Evolutionary conservation across 495 filamentous ascomycete species (phyloP).

Genomic region (Amniculicola lignicola): DNA sequence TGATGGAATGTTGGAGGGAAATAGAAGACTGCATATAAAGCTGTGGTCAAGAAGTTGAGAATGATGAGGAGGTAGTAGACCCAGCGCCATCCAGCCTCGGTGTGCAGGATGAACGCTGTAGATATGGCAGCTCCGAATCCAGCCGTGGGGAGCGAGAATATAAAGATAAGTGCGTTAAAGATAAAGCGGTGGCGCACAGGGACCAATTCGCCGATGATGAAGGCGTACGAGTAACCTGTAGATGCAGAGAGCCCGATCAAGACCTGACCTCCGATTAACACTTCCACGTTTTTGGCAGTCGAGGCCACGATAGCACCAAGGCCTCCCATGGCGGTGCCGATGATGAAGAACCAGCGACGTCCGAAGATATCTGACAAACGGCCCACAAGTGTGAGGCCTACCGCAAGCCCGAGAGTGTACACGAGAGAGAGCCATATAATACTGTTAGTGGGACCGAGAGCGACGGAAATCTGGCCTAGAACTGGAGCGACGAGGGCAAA

Average conservation of each 20-base stretch:
- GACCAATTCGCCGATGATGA: constrained; percentile 33
- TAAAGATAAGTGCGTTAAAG: constrained; percentile 25
- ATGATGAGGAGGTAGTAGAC: constrained; percentile 35
- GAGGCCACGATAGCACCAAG: constrained; percentile 37
- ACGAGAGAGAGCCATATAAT: constrained; percentile 31
- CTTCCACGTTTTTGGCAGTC: constrained; percentile 35
- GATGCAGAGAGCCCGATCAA: constrained; percentile 28
- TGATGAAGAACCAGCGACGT: constrained; percentile 38
- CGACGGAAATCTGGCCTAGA: constrained; percentile 30
- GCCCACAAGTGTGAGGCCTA: constrained; percentile 36
- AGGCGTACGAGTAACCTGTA: constrained; percentile 19
- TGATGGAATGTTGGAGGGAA: constrained; percentile 31
- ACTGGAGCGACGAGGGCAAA: constrained; percentile 27
- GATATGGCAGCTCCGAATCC: constrained; percentile 27
- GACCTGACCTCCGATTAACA: constrained; percentile 35
- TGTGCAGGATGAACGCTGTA: constrained; percentile 21
- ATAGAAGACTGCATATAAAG: constrained; percentile 19
- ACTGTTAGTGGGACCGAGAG: constrained; percentile 28
- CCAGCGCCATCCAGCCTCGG: constrained; percentile 22
- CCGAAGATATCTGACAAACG: constrained; percentile 42
- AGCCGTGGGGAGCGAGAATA: constrained; percentile 21
- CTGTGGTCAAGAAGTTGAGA: constrained; percentile 12
- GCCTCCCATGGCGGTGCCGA: constrained; percentile 30
- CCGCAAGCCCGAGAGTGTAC: constrained; percentile 25
- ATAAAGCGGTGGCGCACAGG: constrained; percentile 28